phyloP scores from a whole-genome alignment of 2,329 filamentous ascomycete genomes.

The Conoideocrella luteorostrata region DNA sequence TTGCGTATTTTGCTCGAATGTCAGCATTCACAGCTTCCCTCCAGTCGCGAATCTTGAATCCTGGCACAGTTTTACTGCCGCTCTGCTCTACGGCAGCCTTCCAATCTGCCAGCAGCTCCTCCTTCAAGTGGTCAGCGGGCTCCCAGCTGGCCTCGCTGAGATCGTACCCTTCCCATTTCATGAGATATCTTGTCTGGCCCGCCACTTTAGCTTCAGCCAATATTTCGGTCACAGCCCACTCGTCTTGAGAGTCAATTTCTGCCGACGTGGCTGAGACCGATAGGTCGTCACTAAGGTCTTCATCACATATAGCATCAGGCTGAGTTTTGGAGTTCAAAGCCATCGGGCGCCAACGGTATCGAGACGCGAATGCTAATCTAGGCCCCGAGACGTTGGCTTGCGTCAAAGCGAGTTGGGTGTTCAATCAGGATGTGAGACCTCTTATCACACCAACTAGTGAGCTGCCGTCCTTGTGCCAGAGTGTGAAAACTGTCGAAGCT shows the following conservation, averaged over 20 bases:
- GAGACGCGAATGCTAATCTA: no score
- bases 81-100: conserved; percentile 31
- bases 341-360: no score
- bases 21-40: conserved; percentile 24
- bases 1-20: conserved; percentile 23
- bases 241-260: conserved; percentile 27
- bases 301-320: background rate
- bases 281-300: conserved; percentile 19
- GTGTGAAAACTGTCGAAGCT: no score
- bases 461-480: no score
- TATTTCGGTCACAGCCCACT: conserved; percentile 46
- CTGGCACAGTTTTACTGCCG: conserved; percentile 22
- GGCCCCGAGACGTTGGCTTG: no score
- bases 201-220: conserved; percentile 36
- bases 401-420: no score
- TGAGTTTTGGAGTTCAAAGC: background rate
- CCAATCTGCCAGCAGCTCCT: conserved; percentile 37
- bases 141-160: conserved; percentile 43
- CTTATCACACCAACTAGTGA: no score
- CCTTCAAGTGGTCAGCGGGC: conserved; percentile 35
- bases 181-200: conserved; percentile 24
- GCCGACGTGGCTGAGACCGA: conserved; percentile 28
- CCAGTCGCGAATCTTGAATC: conserved; percentile 34
- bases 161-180: conserved; percentile 30
- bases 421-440: no score